Evolutionary conservation across 805 yeast genomes (phyloP), one percentile per base, ranked within the genome.

Genomic region (Zygosaccharomyces bailii): DNA sequence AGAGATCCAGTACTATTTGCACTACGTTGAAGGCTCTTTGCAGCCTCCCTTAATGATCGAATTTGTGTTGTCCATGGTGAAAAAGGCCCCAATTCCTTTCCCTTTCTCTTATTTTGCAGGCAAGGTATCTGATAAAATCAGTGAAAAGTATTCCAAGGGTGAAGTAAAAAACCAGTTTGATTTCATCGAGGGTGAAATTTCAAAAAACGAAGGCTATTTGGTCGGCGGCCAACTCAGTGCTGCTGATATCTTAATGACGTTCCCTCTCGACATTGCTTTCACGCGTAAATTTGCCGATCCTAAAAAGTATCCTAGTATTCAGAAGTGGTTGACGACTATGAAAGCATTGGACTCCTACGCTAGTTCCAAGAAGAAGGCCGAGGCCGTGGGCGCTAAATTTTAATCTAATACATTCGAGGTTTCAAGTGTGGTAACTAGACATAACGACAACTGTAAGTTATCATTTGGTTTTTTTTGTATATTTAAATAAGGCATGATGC

Each of bases 21-120:
- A 78, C 55, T 79, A 74, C 52, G 59, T 75, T n/a, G 91, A 84
- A 60, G 85, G 80, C 1, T 72, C 85, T 17, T 57, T 84, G 13
- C 80, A 76, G 57, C 78, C 79, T 4, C 63, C 69, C 6, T 58
- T 76, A 42, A 66, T 66, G 60, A 68, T 66, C 46, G 56, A 68
- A 41, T 56, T 63, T 20, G 40, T 71, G 34, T 57, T 64, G 18
- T 59, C 69, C 3, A 63, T 63, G 19, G 75, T 74, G 4, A 73
- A 68, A 46, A 52, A 62, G 3, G 51, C 67, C 4, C 53, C 56
- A 13, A 71, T 76, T 1, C 82, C 84, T 3, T 66, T 73, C 51
- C 75, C 79, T 9, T 44, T 74, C 19, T 73, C 76, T 36, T 63
- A 71, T 4, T 38, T 80, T 6, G 69, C 76, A 3, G 61, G 67